phyloP scores from a whole-genome alignment of 257 asterid genomes.

The Thymus quinquecostatus region DNA sequence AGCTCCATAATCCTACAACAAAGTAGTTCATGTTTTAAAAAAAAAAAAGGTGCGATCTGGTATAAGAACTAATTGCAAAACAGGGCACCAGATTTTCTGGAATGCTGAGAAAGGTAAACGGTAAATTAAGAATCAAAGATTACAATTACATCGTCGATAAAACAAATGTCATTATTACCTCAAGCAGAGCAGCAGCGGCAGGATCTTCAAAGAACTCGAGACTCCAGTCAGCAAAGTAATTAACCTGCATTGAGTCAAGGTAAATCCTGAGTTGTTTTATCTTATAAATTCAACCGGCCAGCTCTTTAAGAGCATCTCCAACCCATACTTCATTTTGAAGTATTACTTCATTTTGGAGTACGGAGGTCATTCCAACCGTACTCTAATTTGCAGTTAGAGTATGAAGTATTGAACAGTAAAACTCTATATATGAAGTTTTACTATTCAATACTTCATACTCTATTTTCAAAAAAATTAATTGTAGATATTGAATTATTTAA shows the following conservation, averaged over 20 bases:
- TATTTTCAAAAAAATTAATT: too few species aligned
- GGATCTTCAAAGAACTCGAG: constrained; percentile 97
- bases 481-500: too few species aligned
- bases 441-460: too few species aligned
- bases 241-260: constrained; percentile 58
- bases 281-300: constrained; percentile 24
- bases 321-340: too few species aligned
- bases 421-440: too few species aligned
- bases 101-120: constrained; percentile 20
- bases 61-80: background rate
- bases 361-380: too few species aligned
- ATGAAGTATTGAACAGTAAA: too few species aligned
- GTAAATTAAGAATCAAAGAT: constrained; percentile 10
- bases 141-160: background rate
- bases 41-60: background rate
- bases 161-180: constrained; percentile 50
- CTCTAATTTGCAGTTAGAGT: too few species aligned
- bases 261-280: constrained; percentile 19
- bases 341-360: too few species aligned
- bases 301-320: too few species aligned
- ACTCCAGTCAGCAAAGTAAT: constrained; percentile 83
- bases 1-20: background rate
- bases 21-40: background rate
- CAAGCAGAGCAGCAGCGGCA: constrained; percentile 72
- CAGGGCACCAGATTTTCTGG: constrained; percentile 2